Evolutionary conservation across 257 asterid genomes (phyloP), one percentile per base, ranked within the genome.

Genomic region (Petunia secreta): DNA sequence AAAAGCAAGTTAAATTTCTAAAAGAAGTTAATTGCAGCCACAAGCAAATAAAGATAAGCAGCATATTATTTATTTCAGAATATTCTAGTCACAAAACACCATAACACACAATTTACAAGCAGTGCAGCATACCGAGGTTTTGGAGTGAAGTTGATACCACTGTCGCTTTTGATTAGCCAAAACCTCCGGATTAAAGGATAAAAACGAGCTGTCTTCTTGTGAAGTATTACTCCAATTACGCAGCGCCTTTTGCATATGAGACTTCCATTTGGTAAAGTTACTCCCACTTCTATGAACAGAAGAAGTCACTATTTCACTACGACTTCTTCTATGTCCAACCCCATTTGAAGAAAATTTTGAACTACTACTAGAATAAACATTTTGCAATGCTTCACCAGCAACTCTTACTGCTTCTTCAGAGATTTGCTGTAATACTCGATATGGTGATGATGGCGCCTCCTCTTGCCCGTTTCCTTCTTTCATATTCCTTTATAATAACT

Each of bases 91-190:
- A 48, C 46, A 67, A 4, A 37, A 46, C 40, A 50, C 14, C 25
- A 39, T 57, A 66, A 25, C 13, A 63, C 38, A 75, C 11, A 40
- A 54, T 50, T 25, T 11, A 36, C 44, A 73, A 73, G 43, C 62
- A 73, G 43, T 50, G 81, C 43, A 60, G 76, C 91, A 80, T 92
- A 95, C 99, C 98, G 62, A 53, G 80, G 91, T 65, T 83, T 88
- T 92, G 10, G 99, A 92, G 81, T 92, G 89, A 80, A 89, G 85
- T 85, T 90, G 92, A 90, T 90, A 92, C 99, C 99, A 95, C 83
- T 92, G 98, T 66, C 99, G 84, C 87, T 95, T 95, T 89, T 92
- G 99, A 80, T 95, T 90, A 64, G 98, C 95, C 78, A 93, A 88
- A 88, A 92, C 90, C 94, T 94, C 98, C 5, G 98, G 97, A 88